Percentiles rank a stretch among this genome's conserved stretches.
phyloP scores from a whole-genome alignment of 495 filamentous ascomycete species.

The Penicillium psychrofluorescens region DNA sequence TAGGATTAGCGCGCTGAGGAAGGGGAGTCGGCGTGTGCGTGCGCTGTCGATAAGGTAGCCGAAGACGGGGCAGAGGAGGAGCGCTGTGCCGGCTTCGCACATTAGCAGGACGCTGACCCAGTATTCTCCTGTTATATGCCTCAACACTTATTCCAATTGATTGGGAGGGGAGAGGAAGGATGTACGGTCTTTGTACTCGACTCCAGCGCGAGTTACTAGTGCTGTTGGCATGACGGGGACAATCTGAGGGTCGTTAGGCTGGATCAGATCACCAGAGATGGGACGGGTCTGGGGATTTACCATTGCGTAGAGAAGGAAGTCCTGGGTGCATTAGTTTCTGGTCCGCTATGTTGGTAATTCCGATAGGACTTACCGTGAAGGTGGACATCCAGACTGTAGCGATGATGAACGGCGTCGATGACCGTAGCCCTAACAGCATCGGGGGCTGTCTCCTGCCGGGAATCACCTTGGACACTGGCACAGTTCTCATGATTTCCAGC shows the following conservation, averaged over 20 bases:
- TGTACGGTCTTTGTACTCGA: conserved; percentile 48
- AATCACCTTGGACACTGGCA: not conserved
- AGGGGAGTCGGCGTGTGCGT: conserved; percentile 43
- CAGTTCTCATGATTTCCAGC: not conserved
- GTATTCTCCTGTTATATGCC: conserved; percentile 14
- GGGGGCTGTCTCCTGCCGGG: conserved; percentile 16
- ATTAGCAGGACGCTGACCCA: conserved; percentile 46
- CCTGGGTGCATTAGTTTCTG: conserved; percentile 17
- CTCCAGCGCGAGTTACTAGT: conserved; percentile 41
- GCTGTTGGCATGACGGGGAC: conserved; percentile 60
- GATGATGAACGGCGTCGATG: conserved; percentile 54
- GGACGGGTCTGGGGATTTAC: conserved; percentile 4
- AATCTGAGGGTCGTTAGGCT: conserved; percentile 18
- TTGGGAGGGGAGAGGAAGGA: conserved; percentile 28
- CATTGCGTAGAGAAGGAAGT: conserved; percentile 34
- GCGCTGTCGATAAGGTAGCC: conserved; percentile 50
- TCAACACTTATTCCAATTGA: not conserved
- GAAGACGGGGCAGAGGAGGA: conserved; percentile 49
- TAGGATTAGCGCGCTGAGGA: conserved; percentile 49
- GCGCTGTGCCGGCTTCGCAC: conserved; percentile 50
- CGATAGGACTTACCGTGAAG: conserved; percentile 48
- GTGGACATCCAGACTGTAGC: conserved; percentile 53
- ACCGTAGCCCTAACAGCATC: conserved; percentile 45
- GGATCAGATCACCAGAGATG: too few relatives aligned
- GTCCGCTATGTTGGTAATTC: not conserved